Base-by-base conservation (phyloP, 2,329 filamentous ascomycete species). In the Ceratocystis alfenasii region DNA sequence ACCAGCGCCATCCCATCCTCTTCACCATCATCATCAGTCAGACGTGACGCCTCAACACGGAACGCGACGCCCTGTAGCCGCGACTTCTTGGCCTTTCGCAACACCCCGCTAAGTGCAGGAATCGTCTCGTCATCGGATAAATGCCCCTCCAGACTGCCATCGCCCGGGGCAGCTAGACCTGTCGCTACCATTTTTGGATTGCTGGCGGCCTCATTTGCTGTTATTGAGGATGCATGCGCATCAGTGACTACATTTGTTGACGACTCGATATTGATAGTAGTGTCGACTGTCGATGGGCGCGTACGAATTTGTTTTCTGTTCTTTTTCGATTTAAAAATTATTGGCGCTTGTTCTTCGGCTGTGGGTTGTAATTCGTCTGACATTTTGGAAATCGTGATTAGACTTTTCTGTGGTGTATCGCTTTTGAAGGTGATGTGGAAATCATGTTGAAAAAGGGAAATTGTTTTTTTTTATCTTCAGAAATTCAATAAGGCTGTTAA, bases 11-110 rank as follows among this genome's bases (percentile, higher is more conserved):
- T 36, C n/a, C 50, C 53, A 3, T 66, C 46, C 12, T 48, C 59
- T n/a, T 62, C 63, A 5, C 50, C 48, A 2, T 57, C 22, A 17
- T 61, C 61, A 46, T 74, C 72, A 8, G 72, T 70, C 45, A 76
- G 7, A 62, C 63, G 15, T 69, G 69, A 20, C 5, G 71, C 68
- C 50, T 71, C 74, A 22, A 75, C 74, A 63, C 78, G 76, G 71
- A 87, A 86, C 55, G 78, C 81, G 6, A 87, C 82, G 66, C 84
- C 85, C 46, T 79, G 78, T 45, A 79, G 71, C 61, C 79, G 78
- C 28, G 75, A 74, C 69, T 76, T 78, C 69, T 78, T 79, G 55
- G 80, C 78, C 57, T 77, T 75, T 44, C 84, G 80, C 64, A 80
- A 73, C 1, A 80, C 79, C 1, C 86, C 70, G 2, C 81, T 79